Conservation (phyloP, 768 basidiomycete genomes). For the Pleurotus cornucopiae region DNA sequence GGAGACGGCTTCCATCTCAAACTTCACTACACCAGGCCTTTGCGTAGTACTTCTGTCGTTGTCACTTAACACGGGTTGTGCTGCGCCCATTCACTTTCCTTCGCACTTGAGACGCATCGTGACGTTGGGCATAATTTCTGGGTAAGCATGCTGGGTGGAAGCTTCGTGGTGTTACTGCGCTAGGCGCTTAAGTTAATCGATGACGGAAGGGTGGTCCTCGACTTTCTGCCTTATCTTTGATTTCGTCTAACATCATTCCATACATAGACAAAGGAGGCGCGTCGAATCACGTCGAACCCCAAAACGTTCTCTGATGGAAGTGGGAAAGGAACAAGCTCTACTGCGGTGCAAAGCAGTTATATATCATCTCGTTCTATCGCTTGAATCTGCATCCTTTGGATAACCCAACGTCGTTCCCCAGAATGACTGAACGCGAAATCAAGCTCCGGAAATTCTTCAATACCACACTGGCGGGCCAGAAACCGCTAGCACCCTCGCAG, state of each 20-base stretch:
- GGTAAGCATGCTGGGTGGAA: too few species aligned
- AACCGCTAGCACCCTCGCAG: constrained; percentile 19
- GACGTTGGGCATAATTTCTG: too few species aligned
- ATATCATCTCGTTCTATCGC: not conserved
- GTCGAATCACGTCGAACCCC: not conserved
- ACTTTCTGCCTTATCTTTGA: too few species aligned
- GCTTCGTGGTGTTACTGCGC: too few species aligned
- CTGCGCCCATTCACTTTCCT: too few species aligned
- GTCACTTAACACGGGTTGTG: too few species aligned
- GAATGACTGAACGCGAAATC: constrained; percentile 4
- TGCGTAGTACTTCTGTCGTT: too few species aligned
- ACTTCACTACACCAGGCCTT: too few species aligned
- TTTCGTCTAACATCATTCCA: not conserved
- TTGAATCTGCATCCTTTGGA: not conserved
- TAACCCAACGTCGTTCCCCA: not conserved
- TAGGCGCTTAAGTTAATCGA: too few species aligned
- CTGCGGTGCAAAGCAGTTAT: not conserved
- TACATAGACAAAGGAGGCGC: not conserved
- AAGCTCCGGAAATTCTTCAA: constrained; percentile 30
- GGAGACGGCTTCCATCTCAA: too few species aligned
- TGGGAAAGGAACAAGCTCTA: not conserved
- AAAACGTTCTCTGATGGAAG: constrained; percentile 1
- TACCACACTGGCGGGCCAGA: constrained; percentile 25
- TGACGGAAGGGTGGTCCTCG: too few species aligned
- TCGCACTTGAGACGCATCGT: too few species aligned